Conservation (phyloP, 176 grass and related monocot genomes). For the Oryza longistaminata region DNA sequence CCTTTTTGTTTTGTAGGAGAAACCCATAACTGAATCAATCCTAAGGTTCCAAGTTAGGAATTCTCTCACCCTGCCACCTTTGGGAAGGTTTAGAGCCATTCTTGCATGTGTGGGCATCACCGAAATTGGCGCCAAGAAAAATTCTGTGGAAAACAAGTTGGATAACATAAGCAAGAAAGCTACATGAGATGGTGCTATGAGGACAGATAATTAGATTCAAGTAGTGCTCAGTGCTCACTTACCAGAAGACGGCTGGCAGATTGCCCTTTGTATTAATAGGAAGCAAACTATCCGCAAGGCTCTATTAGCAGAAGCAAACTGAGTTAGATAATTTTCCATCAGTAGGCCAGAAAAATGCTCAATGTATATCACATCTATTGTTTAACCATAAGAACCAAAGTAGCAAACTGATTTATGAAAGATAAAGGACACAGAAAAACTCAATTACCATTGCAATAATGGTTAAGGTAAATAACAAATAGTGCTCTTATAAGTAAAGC, state of each 20-base stretch:
- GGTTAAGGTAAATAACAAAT: slow-evolving; percentile 21
- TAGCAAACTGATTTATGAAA: too few relatives aligned
- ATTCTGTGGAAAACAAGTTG: slow-evolving; percentile 63
- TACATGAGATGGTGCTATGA: slow-evolving; percentile 11
- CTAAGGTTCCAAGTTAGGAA: background rate
- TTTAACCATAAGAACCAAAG: slow-evolving; percentile 21
- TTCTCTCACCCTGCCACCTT: slow-evolving; percentile 82
- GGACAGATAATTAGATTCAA: slow-evolving; percentile 15
- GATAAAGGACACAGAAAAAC: background rate
- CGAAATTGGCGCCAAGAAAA: slow-evolving; percentile 96
- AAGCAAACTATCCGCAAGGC: slow-evolving; percentile 92
- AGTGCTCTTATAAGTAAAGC: background rate
- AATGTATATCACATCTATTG: slow-evolving; percentile 18
- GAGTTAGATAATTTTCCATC: slow-evolving; percentile 4
- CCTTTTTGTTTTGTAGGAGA: too few relatives aligned
- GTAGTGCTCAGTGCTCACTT: background rate
- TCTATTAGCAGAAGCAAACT: slow-evolving; percentile 52
- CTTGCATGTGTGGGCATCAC: slow-evolving; percentile 86
- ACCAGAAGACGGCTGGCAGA: slow-evolving; percentile 84
- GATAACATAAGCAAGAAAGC: slow-evolving; percentile 31
- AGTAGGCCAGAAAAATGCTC: slow-evolving; percentile 20
- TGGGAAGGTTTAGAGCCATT: slow-evolving; percentile 68
- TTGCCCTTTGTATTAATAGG: slow-evolving; percentile 74
- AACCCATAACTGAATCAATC: background rate
- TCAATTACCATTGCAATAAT: background rate